A percentile compares a stretch with the other conserved stretches of the same genome.
These are phyloP conservation scores for Petasospora rhodanensis DNA, from an alignment of 1,139 yeast species.

Conservation along the genomic window DNA sequence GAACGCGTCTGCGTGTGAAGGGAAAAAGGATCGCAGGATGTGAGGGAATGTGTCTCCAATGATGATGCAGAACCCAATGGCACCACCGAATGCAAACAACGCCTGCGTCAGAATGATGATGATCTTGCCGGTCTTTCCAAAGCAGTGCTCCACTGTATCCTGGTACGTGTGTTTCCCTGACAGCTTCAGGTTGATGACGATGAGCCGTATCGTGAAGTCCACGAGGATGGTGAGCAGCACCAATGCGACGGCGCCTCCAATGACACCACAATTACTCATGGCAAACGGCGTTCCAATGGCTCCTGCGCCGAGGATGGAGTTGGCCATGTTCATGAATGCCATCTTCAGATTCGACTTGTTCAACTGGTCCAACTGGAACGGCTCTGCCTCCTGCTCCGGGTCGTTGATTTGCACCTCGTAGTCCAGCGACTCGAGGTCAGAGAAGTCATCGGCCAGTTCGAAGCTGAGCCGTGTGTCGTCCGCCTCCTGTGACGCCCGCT, in stretches of 20 bases:
- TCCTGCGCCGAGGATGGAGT: slow-evolving; percentile 90
- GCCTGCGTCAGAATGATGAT: slow-evolving; percentile 73
- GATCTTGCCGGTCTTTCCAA: slow-evolving; percentile 68
- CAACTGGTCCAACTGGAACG: slow-evolving; percentile 16
- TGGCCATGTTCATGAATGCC: slow-evolving; percentile 98
- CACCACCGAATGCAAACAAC: slow-evolving; percentile 89
- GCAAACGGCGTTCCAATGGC: slow-evolving; percentile 94
- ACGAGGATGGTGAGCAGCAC: slow-evolving; percentile 60
- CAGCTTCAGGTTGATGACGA: slow-evolving; percentile 78
- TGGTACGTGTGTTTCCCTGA: slow-evolving; percentile 79
- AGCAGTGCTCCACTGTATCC: slow-evolving; percentile 77
- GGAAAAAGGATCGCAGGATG: slow-evolving; percentile 68
- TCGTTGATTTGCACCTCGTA: slow-evolving; percentile 17
- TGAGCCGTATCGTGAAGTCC: slow-evolving; percentile 83
- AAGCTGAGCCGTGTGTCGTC: slow-evolving; percentile 7
- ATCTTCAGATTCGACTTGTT: slow-evolving; percentile 48
- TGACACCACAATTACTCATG: slow-evolving; percentile 69
- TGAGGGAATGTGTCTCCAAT: slow-evolving; percentile 96
- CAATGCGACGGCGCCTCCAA: slow-evolving; percentile 67
- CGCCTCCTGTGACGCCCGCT: slow-evolving; percentile 1
- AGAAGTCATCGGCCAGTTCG: slow-evolving; percentile 16
- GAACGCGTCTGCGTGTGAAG: slow-evolving; percentile 42
- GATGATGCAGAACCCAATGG: slow-evolving; percentile 90
- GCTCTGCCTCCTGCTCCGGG: slow-evolving; percentile 18
- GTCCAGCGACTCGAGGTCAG: slow-evolving; percentile 24